Conservation (phyloP, 2,329 filamentous ascomycete genomes). For the Colletotrichum lini region DNA sequence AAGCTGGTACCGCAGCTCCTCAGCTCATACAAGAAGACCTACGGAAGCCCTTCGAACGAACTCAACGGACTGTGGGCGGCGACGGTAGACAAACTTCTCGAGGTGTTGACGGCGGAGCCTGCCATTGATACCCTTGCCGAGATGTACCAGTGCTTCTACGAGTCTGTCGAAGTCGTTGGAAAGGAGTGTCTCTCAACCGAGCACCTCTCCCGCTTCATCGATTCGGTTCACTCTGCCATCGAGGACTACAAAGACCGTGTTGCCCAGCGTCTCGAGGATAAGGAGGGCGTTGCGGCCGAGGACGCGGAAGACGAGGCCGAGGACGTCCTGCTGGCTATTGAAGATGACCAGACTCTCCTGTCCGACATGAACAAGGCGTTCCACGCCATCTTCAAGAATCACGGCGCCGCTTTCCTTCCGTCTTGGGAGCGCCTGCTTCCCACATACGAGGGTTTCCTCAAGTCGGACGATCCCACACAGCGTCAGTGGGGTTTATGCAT, state of each 20-base stretch:
- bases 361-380: conserved; percentile 99
- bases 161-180: conserved; percentile 94
- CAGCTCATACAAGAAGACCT: conserved; percentile 93
- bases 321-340: conserved; percentile 89
- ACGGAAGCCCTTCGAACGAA: conserved; percentile 84
- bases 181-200: conserved; percentile 83
- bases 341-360: conserved; percentile 95
- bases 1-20: conserved; percentile 95
- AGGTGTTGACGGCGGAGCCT: conserved; percentile 93
- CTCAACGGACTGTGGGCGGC: conserved; percentile 86
- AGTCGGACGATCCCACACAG: conserved; percentile 87
- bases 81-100: conserved; percentile 91
- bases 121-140: conserved; percentile 96
- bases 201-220: conserved; percentile 90
- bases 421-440: conserved; percentile 89
- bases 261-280: conserved; percentile 85
- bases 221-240: conserved; percentile 86
- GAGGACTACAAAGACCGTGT: conserved; percentile 95
- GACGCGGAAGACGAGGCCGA: conserved; percentile 93
- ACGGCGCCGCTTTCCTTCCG: conserved; percentile 85
- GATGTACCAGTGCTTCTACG: conserved; percentile 99
- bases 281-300: conserved; percentile 79
- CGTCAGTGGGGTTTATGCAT: conserved; percentile 99
- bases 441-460: conserved; percentile 89
- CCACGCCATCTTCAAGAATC: conserved; percentile 98